Conservation (phyloP, 148 eudicot genomes). For the Silene latifolia region DNA sequence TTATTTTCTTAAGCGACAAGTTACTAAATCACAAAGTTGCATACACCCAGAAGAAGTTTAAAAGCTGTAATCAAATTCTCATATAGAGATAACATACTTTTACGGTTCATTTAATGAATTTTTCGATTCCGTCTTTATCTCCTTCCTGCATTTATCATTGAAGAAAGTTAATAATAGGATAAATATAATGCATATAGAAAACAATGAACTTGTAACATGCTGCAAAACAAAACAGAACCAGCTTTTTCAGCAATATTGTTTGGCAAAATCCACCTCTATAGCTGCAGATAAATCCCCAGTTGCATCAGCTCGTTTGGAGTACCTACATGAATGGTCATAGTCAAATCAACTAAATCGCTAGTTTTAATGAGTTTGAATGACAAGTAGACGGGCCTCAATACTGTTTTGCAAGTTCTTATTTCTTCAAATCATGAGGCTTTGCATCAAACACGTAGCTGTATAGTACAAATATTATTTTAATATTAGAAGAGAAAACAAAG, state of each 20-base stretch:
- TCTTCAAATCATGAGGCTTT: too few species aligned
- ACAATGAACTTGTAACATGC: neutral
- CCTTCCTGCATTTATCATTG: constrained; percentile 58
- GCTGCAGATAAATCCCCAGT: constrained; percentile 79
- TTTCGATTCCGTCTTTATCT: constrained; percentile 89
- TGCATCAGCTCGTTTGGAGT: constrained; percentile 85
- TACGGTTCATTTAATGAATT: constrained; percentile 92
- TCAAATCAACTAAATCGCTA: constrained; percentile 11
- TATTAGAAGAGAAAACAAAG: constrained; percentile 4
- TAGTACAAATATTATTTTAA: constrained; percentile 6
- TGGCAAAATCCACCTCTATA: constrained; percentile 48
- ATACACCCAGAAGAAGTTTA: neutral
- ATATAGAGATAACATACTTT: constrained; percentile 46
- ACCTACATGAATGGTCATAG: constrained; percentile 36
- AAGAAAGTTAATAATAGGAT: too few species aligned
- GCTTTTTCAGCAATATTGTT: neutral
- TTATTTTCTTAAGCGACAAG: neutral
- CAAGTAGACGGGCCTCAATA: too few species aligned
- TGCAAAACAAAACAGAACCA: neutral
- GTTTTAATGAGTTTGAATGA: too few species aligned
- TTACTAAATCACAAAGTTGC: too few species aligned
- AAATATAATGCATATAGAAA: too few species aligned
- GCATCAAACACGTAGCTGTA: too few species aligned
- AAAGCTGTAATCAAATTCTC: neutral
- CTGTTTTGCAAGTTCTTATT: too few species aligned